These are phyloP conservation scores for Myriosclerotinia curreyana DNA, from an alignment of 2,329 filamentous ascomycete genomes.

Conservation along the genomic window DNA sequence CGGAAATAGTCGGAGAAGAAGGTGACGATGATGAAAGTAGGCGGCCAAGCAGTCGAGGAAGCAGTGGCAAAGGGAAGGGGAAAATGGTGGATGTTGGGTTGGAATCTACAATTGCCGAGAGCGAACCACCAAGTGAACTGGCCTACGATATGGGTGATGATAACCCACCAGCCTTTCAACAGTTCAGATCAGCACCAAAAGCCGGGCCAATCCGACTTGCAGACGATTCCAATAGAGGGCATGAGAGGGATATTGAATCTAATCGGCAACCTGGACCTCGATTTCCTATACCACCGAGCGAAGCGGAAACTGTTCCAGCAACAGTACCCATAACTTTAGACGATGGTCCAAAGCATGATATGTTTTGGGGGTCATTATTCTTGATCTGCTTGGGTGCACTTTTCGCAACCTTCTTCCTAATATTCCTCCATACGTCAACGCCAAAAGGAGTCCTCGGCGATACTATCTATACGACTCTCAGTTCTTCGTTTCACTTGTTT, in stretches of 20 bases:
- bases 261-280: slow-evolving; percentile 23
- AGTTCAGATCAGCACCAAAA: slow-evolving; percentile 44
- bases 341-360: slow-evolving; percentile 77
- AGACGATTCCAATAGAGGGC: slow-evolving; percentile 28
- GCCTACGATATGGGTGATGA: slow-evolving; percentile 53
- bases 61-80: slow-evolving; percentile 55
- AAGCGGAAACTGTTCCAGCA: slow-evolving; percentile 48
- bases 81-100: slow-evolving; percentile 84
- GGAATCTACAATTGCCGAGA: slow-evolving; percentile 61
- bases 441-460: slow-evolving; percentile 74
- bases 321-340: slow-evolving; percentile 57
- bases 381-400: slow-evolving; percentile 79
- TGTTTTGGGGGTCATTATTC: slow-evolving; percentile 89
- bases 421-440: slow-evolving; percentile 82
- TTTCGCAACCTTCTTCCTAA: slow-evolving; percentile 82
- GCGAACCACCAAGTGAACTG: slow-evolving; percentile 60
- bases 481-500: slow-evolving; percentile 83
- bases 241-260: slow-evolving; percentile 31
- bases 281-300: slow-evolving; percentile 35
- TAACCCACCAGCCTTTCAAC: slow-evolving; percentile 60
- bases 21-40: slow-evolving; percentile 35
- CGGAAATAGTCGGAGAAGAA: slow-evolving; percentile 41
- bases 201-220: slow-evolving; percentile 37
- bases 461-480: slow-evolving; percentile 87
- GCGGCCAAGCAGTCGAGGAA: slow-evolving; percentile 33